Evolutionary conservation across 352 stramenopile genomes (phyloP).

Genomic region (Phytophthora fragariaefolia): DNA sequence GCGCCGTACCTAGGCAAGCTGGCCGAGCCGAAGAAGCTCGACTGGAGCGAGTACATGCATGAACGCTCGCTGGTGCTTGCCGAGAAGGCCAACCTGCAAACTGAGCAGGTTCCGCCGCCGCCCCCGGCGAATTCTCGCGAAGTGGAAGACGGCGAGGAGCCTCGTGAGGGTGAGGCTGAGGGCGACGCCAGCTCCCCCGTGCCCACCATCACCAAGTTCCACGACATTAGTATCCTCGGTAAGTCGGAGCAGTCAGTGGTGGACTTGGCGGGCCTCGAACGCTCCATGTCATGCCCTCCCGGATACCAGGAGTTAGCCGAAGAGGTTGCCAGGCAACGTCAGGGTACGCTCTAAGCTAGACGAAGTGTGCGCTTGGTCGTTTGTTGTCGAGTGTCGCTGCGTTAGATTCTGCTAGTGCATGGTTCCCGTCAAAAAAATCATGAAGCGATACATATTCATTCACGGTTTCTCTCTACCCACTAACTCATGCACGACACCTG

Average conservation of each 20-base stretch:
- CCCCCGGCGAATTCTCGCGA: constrained; percentile 18
- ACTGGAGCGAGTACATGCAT: constrained; percentile 90
- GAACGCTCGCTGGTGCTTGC: constrained; percentile 49
- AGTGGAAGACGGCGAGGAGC: constrained; percentile 33
- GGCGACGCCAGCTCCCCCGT: constrained; percentile 37
- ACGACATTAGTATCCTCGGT: constrained; percentile 81
- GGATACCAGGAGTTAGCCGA: constrained; percentile 71
- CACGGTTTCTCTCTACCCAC: constrained; percentile 12
- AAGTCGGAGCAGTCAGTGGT: constrained; percentile 79
- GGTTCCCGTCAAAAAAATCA: constrained; percentile 16
- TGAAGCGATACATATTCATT: constrained; percentile 42
- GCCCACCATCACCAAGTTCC: constrained; percentile 76
- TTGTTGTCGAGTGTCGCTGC: constrained; percentile 14
- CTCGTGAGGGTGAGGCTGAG: constrained; percentile 32
- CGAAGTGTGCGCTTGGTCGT: constrained; percentile 8
- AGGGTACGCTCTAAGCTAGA: constrained; percentile 30
- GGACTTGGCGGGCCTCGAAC: constrained; percentile 67
- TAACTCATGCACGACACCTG: constrained; percentile 41
- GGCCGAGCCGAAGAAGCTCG: constrained; percentile 71
- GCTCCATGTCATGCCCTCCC: constrained; percentile 80
- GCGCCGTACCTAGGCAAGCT: constrained; percentile 63
- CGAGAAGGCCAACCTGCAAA: constrained; percentile 41
- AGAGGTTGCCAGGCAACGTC: constrained; percentile 35
- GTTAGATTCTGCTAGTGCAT: neutral
- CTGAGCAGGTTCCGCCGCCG: constrained; percentile 20